A percentile compares a stretch with the other conserved stretches of the same genome.
phyloP scores from a whole-genome alignment of 2,329 filamentous ascomycete genomes.

The Triangularia setosa region DNA sequence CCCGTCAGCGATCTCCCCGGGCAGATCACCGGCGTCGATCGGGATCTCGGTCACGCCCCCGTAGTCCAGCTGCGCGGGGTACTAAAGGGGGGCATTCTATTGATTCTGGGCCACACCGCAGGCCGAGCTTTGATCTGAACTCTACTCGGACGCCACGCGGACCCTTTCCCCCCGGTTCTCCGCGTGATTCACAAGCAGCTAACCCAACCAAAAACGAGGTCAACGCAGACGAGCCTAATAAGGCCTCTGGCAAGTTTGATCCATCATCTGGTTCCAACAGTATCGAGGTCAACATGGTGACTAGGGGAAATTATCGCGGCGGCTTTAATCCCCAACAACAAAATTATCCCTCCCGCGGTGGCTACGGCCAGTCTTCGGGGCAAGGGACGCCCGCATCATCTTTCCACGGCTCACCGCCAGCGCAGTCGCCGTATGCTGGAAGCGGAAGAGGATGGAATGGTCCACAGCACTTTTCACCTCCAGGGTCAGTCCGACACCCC shows the following conservation, averaged over 20 bases:
- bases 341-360: conserved; percentile 26
- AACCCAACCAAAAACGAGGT: conserved; percentile 32
- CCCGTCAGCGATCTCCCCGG: conserved; percentile 23
- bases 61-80: conserved; percentile 20
- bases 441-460: conserved; percentile 38
- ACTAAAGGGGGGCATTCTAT: conserved; percentile 25
- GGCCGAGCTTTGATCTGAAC: conserved; percentile 18
- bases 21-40: conserved; percentile 22
- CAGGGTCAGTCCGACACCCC: conserved; percentile 36
- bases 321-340: conserved; percentile 34
- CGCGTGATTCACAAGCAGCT: conserved; percentile 14
- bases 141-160: conserved; percentile 11
- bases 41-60: conserved; percentile 24
- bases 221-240: conserved; percentile 18
- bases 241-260: conserved; percentile 33
- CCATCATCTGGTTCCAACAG: conserved; percentile 46
- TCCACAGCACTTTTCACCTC: conserved; percentile 37
- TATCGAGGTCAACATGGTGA: conserved; percentile 48
- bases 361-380: conserved; percentile 38
- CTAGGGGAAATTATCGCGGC: conserved; percentile 41
- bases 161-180: conserved; percentile 14
- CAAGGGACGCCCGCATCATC: conserved; percentile 41
- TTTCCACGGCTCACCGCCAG: conserved; percentile 42
- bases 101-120: conserved; percentile 23
- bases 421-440: conserved; percentile 41